Conservation (phyloP, 2,329 filamentous ascomycete species). For the Aspergillus tanneri region DNA sequence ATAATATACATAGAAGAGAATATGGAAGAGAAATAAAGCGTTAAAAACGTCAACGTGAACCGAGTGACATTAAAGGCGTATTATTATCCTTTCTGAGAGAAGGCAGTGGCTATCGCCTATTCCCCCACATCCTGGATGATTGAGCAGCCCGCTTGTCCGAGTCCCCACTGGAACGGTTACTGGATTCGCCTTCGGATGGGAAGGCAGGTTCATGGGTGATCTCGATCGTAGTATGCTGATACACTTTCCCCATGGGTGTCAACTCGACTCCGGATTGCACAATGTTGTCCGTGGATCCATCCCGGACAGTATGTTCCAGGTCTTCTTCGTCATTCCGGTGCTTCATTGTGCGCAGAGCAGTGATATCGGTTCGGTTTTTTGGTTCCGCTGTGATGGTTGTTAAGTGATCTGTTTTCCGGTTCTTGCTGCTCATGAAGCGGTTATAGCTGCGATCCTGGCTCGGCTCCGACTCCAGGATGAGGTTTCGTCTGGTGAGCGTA, state of each 20-base stretch:
- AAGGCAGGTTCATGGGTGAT: constrained; percentile 40
- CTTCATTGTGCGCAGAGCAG: constrained; percentile 18
- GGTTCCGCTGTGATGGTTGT: constrained; percentile 33
- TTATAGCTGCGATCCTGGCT: constrained; percentile 38
- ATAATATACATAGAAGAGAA: background rate
- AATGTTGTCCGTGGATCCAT: constrained; percentile 50
- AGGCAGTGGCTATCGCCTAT: constrained; percentile 14
- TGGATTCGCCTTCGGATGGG: constrained; percentile 21
- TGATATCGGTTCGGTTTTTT: constrained; percentile 22
- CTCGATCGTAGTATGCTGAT: constrained; percentile 47
- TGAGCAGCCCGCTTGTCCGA: constrained; percentile 16
- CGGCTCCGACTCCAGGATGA: constrained; percentile 53
- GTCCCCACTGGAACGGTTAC: constrained; percentile 31
- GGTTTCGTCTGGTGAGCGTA: constrained; percentile 56
- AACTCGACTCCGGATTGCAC: constrained; percentile 35
- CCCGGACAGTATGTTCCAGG: constrained; percentile 32
- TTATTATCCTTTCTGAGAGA: background rate
- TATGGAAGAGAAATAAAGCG: background rate
- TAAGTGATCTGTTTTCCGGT: constrained; percentile 30
- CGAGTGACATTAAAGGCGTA: background rate
- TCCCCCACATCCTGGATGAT: constrained; percentile 25
- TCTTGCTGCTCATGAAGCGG: constrained; percentile 30
- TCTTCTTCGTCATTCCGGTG: constrained; percentile 22
- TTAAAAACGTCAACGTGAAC: background rate
- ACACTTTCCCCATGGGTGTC: constrained; percentile 40